These are phyloP conservation scores for Alloascoidea hylecoeti DNA, from an alignment of 805 yeast genomes.

Conservation along the genomic window DNA sequence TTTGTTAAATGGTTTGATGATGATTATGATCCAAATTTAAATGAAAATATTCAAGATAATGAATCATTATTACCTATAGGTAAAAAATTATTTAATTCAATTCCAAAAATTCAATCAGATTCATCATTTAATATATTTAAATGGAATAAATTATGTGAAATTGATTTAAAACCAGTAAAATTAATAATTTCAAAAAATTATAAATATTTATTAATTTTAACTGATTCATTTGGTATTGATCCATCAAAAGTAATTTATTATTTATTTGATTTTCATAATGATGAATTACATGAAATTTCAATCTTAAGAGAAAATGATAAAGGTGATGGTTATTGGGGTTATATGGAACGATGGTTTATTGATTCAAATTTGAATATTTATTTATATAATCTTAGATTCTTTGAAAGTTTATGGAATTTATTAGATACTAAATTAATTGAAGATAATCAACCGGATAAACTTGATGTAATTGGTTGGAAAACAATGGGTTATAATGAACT, in stretches of 20 bases:
- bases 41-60: no score
- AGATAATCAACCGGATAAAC: no score
- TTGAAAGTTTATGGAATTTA: not conserved
- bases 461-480: no score
- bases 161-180: not conserved
- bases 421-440: not conserved
- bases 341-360: not conserved
- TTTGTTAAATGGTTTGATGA: no score
- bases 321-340: slow-evolving; percentile 1
- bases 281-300: not conserved
- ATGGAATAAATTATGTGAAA: not conserved
- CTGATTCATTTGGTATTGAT: not conserved
- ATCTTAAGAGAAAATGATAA: not conserved
- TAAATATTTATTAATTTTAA: not conserved
- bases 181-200: not conserved
- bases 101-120: not conserved
- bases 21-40: no score
- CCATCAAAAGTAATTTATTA: not conserved
- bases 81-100: not conserved
- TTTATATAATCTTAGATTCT: not conserved
- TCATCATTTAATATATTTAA: not conserved
- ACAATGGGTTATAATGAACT: no score
- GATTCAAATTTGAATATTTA: not conserved
- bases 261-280: not conserved
- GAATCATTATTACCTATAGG: not conserved